Base-by-base conservation (phyloP, 2,329 filamentous ascomycete genomes). In the Aspergillus ustus region DNA sequence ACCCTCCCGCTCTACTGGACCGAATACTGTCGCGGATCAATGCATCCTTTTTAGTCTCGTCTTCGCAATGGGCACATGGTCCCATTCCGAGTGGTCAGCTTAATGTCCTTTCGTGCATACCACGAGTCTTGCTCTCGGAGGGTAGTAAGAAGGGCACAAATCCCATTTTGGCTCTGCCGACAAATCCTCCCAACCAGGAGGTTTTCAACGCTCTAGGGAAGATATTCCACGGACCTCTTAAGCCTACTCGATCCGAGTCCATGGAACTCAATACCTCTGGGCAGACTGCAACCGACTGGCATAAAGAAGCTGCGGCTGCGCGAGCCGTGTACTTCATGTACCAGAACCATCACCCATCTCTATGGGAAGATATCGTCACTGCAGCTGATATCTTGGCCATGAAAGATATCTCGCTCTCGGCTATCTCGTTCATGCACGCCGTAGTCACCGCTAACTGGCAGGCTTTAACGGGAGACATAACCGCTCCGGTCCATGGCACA, bases 311-410 rank as follows among this genome's bases (percentile, higher is more conserved):
- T 2, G 77, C 79, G 22, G 82, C 82, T 22, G 84, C 86, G 9
- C 83, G 85, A 46, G 76, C 82, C 7, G 75, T 88, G 2, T 87
- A 85, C 65, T 82, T 81, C 56, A 75, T 82, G 54, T 87, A 87
- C 70, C 72, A 84, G 20, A 80, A 79, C 57, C 73, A 82, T 48
- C 81, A 85, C 56, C 74, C 82, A 0, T 75, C 68, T 31, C 77
- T 88, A 61, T 88, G 85, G 79, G 70, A 75, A 8, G 78, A 85
- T 63, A 72, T 87, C 40, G 77, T 82, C 31, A 75, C 73, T 2
- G 81, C 85, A 52, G 83, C 85, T n/a, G 83, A 87, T 52, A 82
- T 83, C 9, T 70, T 88, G 15, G 85, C 83, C 0, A 81, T 88
- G 73, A 82, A 81, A 65, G 85, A 87, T 31, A 78, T 80, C 9